phyloP scores from a whole-genome alignment of 768 basidiomycete genomes.

The Termitomyces titanicus region DNA sequence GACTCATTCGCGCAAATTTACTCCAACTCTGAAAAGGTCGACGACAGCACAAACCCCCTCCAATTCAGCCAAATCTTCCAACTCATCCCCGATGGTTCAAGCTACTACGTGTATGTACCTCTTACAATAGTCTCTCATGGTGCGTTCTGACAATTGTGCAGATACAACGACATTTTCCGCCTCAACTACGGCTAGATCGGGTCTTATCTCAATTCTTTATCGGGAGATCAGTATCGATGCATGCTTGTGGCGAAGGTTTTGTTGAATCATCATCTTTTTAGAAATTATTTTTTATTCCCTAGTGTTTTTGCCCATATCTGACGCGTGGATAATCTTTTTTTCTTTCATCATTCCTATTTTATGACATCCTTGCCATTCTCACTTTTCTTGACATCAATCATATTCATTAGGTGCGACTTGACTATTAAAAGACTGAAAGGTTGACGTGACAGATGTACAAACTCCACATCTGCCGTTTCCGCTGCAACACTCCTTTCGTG shows the following conservation, averaged over 20 bases:
- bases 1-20: constrained; percentile 1
- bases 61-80: constrained; percentile 95
- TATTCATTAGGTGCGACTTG: background rate
- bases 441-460: background rate
- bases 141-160: constrained; percentile 22
- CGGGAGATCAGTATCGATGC: background rate
- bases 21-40: constrained; percentile 51
- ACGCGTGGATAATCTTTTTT: background rate
- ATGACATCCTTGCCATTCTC: background rate
- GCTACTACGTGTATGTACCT: constrained; percentile 79
- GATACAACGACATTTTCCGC: constrained; percentile 90
- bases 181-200: constrained; percentile 63
- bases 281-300: constrained; percentile 8
- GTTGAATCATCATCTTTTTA: constrained; percentile 1
- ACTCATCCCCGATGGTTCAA: constrained; percentile 67
- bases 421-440: background rate
- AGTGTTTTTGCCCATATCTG: constrained; percentile 4
- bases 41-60: constrained; percentile 75
- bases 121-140: background rate
- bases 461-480: background rate
- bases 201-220: background rate
- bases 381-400: background rate
- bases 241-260: background rate
- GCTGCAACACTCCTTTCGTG: background rate
- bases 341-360: background rate